Conservation (phyloP, 345 rosid genomes). For the Eucalyptus albens region DNA sequence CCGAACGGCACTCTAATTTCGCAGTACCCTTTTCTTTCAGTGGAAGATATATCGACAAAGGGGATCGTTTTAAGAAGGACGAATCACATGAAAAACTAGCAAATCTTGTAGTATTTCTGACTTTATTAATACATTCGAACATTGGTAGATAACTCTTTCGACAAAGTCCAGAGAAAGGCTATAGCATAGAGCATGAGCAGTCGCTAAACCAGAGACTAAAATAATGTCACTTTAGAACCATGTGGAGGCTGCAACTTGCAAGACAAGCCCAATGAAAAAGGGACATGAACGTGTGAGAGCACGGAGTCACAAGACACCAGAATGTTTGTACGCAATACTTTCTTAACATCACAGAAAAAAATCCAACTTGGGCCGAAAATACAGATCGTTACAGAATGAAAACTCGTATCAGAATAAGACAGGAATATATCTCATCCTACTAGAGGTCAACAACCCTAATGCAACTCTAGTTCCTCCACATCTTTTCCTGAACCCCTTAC, state of each 20-base stretch:
- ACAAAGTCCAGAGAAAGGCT: background rate
- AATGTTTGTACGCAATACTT: background rate
- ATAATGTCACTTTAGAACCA: background rate
- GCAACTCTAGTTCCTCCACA: background rate
- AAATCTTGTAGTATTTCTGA: background rate
- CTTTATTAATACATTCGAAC: background rate
- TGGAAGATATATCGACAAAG: background rate
- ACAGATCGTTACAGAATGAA: background rate
- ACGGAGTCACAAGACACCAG: background rate
- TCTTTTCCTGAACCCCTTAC: background rate
- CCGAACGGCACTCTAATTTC: background rate
- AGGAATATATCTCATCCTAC: background rate
- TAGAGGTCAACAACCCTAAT: background rate
- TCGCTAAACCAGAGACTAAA: background rate
- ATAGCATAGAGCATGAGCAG: background rate
- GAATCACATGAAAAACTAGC: background rate
- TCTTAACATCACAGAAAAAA: background rate
- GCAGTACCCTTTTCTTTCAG: background rate
- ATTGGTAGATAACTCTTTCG: background rate
- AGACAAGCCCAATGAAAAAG: background rate
- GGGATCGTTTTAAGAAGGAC: background rate
- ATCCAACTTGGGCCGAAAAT: background rate
- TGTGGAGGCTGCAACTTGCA: background rate
- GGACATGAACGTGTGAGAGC: background rate
- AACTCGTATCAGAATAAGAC: background rate